Evolutionary conservation across 106 monocot genomes (phyloP).

Genomic region (Acorus calamus): DNA sequence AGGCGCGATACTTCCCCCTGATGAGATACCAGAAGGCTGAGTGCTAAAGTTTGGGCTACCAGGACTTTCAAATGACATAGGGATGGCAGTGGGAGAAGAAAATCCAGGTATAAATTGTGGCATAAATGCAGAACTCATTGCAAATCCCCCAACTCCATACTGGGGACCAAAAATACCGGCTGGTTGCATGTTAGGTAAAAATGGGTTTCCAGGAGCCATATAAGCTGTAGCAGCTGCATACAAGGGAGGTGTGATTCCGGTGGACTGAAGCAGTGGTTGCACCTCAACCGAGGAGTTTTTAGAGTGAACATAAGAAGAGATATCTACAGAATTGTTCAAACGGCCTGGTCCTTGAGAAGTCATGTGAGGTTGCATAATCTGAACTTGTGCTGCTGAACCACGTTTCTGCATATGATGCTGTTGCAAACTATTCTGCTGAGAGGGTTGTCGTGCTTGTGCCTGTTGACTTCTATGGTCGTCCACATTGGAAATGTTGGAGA

Average conservation of each 20-base stretch:
- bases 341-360: constrained; percentile 18
- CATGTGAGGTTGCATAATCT: constrained; percentile 20
- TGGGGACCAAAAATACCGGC: constrained; percentile 41
- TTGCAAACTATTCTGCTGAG: constrained; percentile 25
- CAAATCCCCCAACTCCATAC: constrained; percentile 43
- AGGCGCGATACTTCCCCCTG: constrained; percentile 19
- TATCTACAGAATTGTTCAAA: constrained; percentile 18
- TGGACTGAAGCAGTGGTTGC: constrained; percentile 32
- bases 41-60: constrained; percentile 25
- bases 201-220: constrained; percentile 21
- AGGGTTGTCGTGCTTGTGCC: constrained; percentile 9
- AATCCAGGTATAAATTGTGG: constrained; percentile 54
- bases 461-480: constrained; percentile 25
- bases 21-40: constrained; percentile 27
- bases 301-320: constrained; percentile 27
- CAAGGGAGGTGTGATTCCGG: constrained; percentile 33
- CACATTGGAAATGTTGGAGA: constrained; percentile 11
- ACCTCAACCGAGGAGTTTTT: constrained; percentile 32
- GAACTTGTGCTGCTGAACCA: constrained; percentile 19
- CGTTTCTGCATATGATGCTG: not conserved
- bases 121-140: constrained; percentile 41
- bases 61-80: constrained; percentile 42
- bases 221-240: constrained; percentile 36
- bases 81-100: constrained; percentile 46
- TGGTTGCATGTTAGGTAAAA: constrained; percentile 45